These are phyloP conservation scores for Arthrobotrys musiformis DNA, from an alignment of 2,329 filamentous ascomycete genomes.

Conservation along the genomic window DNA sequence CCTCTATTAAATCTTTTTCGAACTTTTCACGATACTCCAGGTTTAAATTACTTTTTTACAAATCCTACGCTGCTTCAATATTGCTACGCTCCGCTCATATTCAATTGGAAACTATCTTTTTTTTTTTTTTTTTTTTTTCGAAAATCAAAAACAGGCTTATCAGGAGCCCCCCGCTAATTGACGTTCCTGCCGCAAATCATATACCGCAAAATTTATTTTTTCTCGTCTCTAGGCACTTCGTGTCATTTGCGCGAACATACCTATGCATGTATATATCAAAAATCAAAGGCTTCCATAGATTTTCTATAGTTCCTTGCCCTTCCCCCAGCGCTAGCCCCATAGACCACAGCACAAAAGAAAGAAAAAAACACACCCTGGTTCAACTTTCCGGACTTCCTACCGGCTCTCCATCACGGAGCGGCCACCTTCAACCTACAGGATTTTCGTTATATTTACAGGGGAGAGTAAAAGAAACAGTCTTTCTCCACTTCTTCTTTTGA, in stretches of 20 bases:
- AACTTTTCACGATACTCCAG: too few relatives aligned
- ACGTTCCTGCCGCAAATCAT: too few relatives aligned
- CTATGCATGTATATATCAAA: background rate
- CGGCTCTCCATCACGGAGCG: background rate
- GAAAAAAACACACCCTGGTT: constrained; percentile 36
- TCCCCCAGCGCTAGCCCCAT: background rate
- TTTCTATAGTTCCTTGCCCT: background rate
- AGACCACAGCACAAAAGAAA: background rate
- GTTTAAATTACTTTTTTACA: too few relatives aligned
- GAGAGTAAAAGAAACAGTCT: constrained; percentile 24
- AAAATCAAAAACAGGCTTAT: too few relatives aligned
- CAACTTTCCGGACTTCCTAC: constrained; percentile 55
- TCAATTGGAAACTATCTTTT: too few relatives aligned
- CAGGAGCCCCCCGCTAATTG: too few relatives aligned
- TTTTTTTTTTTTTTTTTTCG: too few relatives aligned
- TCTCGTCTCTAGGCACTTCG: background rate
- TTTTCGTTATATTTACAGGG: constrained; percentile 56
- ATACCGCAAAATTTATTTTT: background rate
- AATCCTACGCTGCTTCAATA: too few relatives aligned
- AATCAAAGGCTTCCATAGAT: background rate
- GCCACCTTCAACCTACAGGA: constrained; percentile 37
- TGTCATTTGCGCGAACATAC: background rate
- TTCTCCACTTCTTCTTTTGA: background rate
- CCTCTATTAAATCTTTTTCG: background rate
- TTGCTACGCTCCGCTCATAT: background rate